A percentile compares a stretch with the other conserved stretches of the same genome.
Evolutionary conservation across 176 grass and related monocot genomes (phyloP).

Genomic region (Carex myosuroides): DNA sequence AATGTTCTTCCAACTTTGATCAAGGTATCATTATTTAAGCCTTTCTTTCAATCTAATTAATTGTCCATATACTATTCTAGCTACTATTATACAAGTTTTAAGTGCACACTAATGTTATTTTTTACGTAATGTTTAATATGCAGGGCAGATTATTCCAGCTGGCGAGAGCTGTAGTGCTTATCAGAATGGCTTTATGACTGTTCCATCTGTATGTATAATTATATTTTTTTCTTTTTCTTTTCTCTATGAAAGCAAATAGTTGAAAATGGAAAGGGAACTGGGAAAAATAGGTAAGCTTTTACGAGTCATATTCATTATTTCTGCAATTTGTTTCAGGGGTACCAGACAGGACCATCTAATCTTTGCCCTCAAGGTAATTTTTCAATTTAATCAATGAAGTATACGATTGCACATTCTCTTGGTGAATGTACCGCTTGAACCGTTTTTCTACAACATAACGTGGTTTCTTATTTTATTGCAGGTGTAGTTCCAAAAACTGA

Average conservation of each 20-base stretch:
- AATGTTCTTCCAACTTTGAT: neutral
- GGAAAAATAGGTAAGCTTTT: neutral
- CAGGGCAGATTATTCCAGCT: constrained; percentile 10
- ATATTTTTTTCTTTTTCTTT: neutral
- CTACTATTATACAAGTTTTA: neutral
- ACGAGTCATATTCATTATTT: neutral
- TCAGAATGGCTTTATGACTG: neutral
- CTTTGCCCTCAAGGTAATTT: neutral
- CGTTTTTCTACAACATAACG: neutral
- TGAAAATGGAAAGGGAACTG: neutral
- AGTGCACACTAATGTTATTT: neutral
- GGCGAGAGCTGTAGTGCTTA: neutral
- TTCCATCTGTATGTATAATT: neutral
- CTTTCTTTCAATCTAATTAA: neutral
- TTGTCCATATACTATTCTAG: neutral
- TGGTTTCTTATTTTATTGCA: neutral
- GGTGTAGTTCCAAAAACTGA: constrained; percentile 5
- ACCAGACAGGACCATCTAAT: constrained; percentile 1
- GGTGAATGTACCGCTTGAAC: neutral
- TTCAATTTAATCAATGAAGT: neutral
- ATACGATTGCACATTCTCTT: neutral
- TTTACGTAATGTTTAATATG: neutral
- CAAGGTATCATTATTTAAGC: neutral
- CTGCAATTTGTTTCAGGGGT: neutral
- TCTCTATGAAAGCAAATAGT: neutral